A percentile compares a stretch with the other conserved stretches of the same genome.
These are phyloP conservation scores for Protomyces arabidopsidicola DNA, from an alignment of 1,139 yeast species.

Conservation along the genomic window DNA sequence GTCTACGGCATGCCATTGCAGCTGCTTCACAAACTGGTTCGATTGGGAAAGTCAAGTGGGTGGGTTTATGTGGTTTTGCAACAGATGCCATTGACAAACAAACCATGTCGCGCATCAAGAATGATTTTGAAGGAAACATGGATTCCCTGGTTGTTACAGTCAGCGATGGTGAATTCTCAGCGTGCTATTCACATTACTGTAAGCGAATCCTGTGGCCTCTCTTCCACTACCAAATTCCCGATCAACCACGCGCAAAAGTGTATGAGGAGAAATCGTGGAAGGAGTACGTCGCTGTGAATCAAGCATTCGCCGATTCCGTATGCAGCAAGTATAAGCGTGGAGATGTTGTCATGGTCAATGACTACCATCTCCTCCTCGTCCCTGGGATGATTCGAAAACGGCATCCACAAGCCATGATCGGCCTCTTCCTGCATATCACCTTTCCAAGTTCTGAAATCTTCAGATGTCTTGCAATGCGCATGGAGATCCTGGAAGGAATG, in stretches of 20 bases:
- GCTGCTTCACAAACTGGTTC: constrained; percentile 52
- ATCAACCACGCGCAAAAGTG: constrained; percentile 86
- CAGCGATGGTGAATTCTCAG: constrained; percentile 15
- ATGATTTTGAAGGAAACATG: constrained; percentile 35
- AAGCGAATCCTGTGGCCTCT: constrained; percentile 97
- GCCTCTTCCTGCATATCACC: constrained; percentile 86
- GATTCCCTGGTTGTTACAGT: constrained; percentile 17
- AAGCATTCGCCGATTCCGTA: constrained; percentile 71
- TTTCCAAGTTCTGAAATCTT: constrained; percentile 96
- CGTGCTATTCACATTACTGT: constrained; percentile 25
- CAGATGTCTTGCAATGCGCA: constrained; percentile 86
- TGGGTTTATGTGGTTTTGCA: constrained; percentile 70
- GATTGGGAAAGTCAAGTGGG: constrained; percentile 59
- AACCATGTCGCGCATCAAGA: constrained; percentile 43
- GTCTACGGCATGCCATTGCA: constrained; percentile 77
- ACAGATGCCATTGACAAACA: constrained; percentile 67
- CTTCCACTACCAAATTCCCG: constrained; percentile 92
- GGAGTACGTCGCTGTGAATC: constrained; percentile 48
- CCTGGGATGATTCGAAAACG: constrained; percentile 76
- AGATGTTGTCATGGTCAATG: constrained; percentile 85
- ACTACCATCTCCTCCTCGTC: constrained; percentile 81
- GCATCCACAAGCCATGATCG: constrained; percentile 80
- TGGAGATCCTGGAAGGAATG: constrained; percentile 70
- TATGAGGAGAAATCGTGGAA: constrained; percentile 95
- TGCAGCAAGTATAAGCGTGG: constrained; percentile 61